phyloP scores from a whole-genome alignment of 2,329 filamentous ascomycete species.

The Lachnellula arida region DNA sequence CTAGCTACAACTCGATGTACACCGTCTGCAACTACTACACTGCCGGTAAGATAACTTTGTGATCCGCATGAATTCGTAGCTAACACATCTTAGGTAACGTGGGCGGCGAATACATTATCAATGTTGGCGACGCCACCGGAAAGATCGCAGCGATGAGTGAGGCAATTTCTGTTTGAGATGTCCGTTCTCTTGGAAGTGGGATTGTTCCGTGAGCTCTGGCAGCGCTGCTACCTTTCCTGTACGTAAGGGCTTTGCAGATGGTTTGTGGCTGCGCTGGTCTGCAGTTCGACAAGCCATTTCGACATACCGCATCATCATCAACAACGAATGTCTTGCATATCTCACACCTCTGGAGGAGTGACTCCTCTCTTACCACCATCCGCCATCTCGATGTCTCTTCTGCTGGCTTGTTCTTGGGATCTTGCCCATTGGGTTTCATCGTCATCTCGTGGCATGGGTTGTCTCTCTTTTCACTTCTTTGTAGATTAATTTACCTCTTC shows the following conservation, averaged over 20 bases:
- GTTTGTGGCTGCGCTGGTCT: slow-evolving; percentile 17
- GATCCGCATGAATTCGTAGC: slow-evolving; percentile 5
- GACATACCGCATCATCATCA: slow-evolving; percentile 12
- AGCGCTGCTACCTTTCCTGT: slow-evolving; percentile 22
- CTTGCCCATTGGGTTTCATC: neutral
- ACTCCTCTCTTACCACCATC: neutral
- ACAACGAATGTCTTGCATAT: neutral
- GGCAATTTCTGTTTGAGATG: slow-evolving; percentile 1
- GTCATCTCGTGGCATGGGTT: neutral
- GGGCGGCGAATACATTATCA: slow-evolving; percentile 45
- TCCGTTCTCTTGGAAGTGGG: too few species aligned
- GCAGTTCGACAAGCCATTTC: slow-evolving; percentile 11
- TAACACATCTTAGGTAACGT: slow-evolving; percentile 47
- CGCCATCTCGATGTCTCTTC: neutral
- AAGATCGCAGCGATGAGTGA: slow-evolving; percentile 28
- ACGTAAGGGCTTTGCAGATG: slow-evolving; percentile 15
- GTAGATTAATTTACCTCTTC: neutral
- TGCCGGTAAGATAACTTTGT: slow-evolving; percentile 53
- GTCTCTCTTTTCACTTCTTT: neutral
- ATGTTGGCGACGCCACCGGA: slow-evolving; percentile 43
- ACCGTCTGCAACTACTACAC: slow-evolving; percentile 84
- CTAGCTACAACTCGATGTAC: slow-evolving; percentile 37
- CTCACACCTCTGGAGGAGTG: neutral
- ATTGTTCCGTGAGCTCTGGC: slow-evolving; percentile 14
- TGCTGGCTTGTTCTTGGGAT: neutral